Base-by-base conservation (phyloP, 2,329 filamentous ascomycete genomes). In the Fusarium citri region DNA sequence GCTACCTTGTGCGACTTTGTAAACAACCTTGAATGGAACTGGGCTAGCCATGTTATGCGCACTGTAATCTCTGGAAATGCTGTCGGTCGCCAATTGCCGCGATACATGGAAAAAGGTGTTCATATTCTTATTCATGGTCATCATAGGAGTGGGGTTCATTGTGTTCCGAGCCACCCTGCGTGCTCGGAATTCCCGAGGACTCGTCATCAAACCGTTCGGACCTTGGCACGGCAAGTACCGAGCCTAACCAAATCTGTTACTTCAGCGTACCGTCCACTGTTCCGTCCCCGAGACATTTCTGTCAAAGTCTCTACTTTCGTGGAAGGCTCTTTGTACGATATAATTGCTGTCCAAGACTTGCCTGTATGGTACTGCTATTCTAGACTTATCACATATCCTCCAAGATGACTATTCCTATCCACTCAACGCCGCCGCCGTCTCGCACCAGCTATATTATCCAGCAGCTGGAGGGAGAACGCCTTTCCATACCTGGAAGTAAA, bases 401-500 rank as follows among this genome's bases (percentile, higher is more conserved):
- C 54, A 69, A 1, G 22, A 80, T 80, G 78, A 70, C 71, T 58
- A 76, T 80, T 34, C 78, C 79, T 3, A 55, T 79, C 18, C 72
- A 74, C 25, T 65, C 73, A 28, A 66, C 68, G 5, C 83, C 83
- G 4, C 83, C 83, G 3, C 66, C 77, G 2, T 72, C 76, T 30
- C 31, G 80, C 46, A 78, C 79, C 23, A 81, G 76, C 55, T 85
- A 86, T 69, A 80, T 84, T 34, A 82, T 86, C 55, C 78, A 80
- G 49, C 83, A 85, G 65, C 77, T 85, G 15, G 83, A 85, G 53
- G 85, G 85, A 37, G 85, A 87, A 71, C 80, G 82, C 45, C 77
- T 87, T 58, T 83, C 83, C 8, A 85, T 87, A 49, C 85, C 85
- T 2, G 83, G 84, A 1, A 85, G 83, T 71, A 86, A 85, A 69